Evolutionary conservation across 805 yeast species (phyloP), one percentile per base, ranked within the genome.

Genomic region (Nakazawaea ambrosiae): DNA sequence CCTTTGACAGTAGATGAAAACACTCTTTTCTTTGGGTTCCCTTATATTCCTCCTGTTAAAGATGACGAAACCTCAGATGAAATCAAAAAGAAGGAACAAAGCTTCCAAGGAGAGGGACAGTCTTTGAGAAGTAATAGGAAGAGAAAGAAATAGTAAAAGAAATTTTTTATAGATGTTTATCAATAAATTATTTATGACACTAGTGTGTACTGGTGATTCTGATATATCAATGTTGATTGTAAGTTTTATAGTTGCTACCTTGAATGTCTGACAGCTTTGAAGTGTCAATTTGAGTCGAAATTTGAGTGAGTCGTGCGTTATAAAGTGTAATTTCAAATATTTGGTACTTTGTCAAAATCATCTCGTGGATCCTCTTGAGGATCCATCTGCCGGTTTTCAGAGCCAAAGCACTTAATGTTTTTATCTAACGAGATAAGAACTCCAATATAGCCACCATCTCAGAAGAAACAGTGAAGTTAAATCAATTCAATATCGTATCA

Each of bases 1-100:
- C 83, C 88, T 8, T 62, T 92, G 39, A 59, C 66, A 5, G 62
- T 92, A 29, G 94, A 96, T 0, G 81, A 73, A 27, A 95, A 95
- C 18, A 90, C 87, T 57, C 65, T 92, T 11, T 92, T 92, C 53
- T 89, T 92, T 56, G 99, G 99, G 1, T 92, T 80, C 55, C 97
- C 97, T 0, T 73, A 82, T 4, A 65, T 68, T 15, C 71, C 73
- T 3, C 70, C 68, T 19, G 63, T 57, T 19, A 62, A 51, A 6
- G 71, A 60, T 17, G 60, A 58, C 4, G 63, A 53, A 2, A 63
- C 57, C 6, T 50, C 45, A 7, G 54, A 51, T 4, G 51, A 55
- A n/a, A 47, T 48, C 0, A 48, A 49, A 14, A 31, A 39, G 12
- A 29, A 44, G 23, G 41, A 48, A 10, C n/a, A n/a, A n/a, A 51